Evolutionary conservation across 1,284 basidiomycete species (phyloP).

Genomic region (Cerioporus squamosus): DNA sequence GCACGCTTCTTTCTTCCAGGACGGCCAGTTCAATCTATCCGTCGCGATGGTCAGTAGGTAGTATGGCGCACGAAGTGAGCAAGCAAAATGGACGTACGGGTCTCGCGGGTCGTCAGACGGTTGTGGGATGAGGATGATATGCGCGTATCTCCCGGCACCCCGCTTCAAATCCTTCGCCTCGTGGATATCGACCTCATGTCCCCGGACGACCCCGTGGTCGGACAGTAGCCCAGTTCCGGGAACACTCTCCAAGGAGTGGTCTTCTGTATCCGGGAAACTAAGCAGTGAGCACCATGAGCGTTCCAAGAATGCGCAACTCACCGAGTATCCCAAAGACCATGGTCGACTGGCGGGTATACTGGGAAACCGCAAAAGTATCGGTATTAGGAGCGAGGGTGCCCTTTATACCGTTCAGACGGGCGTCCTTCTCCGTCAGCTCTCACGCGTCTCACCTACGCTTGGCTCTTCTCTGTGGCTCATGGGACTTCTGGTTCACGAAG

Average conservation of each 20-base stretch:
- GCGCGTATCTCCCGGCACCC: conserved; percentile 43
- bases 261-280: conserved; percentile 31
- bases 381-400: no score
- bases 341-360: neutral
- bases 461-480: neutral
- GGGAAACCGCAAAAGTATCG: no score
- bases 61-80: neutral
- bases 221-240: conserved; percentile 47
- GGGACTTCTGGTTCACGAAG: neutral
- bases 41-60: neutral
- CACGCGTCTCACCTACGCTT: neutral
- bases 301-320: conserved; percentile 14
- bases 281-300: neutral
- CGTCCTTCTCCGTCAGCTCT: no score
- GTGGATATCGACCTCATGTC: conserved; percentile 38
- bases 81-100: conserved; percentile 34
- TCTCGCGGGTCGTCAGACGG: conserved; percentile 49
- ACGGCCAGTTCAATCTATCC: conserved; percentile 46
- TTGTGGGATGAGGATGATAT: conserved; percentile 49
- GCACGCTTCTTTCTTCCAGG: conserved; percentile 49
- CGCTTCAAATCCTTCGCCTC: conserved; percentile 40
- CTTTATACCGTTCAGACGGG: no score
- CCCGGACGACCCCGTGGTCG: conserved; percentile 41
- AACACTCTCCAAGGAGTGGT: conserved; percentile 39
- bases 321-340: conserved; percentile 47